Evolutionary conservation across 306 rosid genomes (phyloP), one percentile per base, ranked within the genome.

Genomic region (Cajanus cajan): DNA sequence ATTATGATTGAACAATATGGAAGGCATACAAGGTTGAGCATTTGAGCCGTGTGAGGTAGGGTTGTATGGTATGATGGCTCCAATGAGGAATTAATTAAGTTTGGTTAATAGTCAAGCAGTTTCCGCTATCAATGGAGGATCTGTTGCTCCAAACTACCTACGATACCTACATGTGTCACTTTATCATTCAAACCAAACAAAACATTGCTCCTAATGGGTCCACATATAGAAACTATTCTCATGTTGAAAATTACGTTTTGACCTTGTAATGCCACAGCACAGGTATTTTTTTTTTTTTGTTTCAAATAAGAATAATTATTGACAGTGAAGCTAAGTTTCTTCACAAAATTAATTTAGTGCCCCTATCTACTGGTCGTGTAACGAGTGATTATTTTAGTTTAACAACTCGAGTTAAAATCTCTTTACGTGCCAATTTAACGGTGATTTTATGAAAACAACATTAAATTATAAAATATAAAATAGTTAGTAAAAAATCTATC

Each of bases 71-170:
- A 25, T 10, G 16, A 57, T 57, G 40, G 7, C 28, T 15, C 8
- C 7, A 0, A 43, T 68, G 31, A 48, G 0, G 44, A 71, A 36
- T 14, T 4, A 71, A 36, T 14, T 4, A 54, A 12, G 41, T n/a
- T 51, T 18, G 45, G 40, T 18, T 65, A 50, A 59, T 9, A 70
- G 83, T 73, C 77, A 80, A 78, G 44, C 15, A 64, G 12, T 33
- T 33, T 0, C 84, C 90, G 90, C 84, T 31, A 82, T 86, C 88
- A 82, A 41, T 41, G 92, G 84, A 82, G 84, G 40, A 77, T 5
- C 24, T 66, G 14, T 79, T 72, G 58, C 7, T 73, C 10, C 48
- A 39, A 39, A 16, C 4, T 8, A 48, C 7, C 9, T 2, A 2
- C 3, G 24, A 40, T 14, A 8, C 11, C 13, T 28, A 28, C 6